These are phyloP conservation scores for Bothriochloa decipiens DNA, from an alignment of 176 grass and related monocot genomes.

Conservation along the genomic window DNA sequence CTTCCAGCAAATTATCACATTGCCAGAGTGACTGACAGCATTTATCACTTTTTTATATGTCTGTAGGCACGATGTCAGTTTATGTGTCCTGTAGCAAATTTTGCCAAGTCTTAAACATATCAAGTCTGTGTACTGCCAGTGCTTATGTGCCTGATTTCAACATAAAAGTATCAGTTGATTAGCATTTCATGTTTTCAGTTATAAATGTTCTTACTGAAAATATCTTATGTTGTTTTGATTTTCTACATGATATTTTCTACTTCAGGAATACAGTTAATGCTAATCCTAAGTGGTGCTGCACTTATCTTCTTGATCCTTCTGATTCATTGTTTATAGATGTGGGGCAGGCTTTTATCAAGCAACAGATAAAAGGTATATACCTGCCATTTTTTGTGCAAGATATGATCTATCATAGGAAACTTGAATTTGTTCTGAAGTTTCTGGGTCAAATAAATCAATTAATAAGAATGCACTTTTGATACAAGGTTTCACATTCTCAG, in stretches of 20 bases:
- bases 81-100: not conserved
- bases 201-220: constrained; percentile 6
- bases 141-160: constrained; percentile 6
- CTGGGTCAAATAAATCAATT: constrained; percentile 24
- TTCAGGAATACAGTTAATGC: constrained; percentile 95
- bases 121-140: constrained; percentile 5
- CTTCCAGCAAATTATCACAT: not conserved
- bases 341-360: constrained; percentile 83
- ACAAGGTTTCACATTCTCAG: not conserved
- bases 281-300: constrained; percentile 88
- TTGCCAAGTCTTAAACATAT: constrained; percentile 9
- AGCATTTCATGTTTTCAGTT: constrained; percentile 38
- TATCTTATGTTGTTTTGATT: constrained; percentile 1
- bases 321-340: constrained; percentile 94
- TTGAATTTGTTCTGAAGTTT: constrained; percentile 38
- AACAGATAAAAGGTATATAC: constrained; percentile 76
- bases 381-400: constrained; percentile 30
- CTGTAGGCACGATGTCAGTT: not conserved
- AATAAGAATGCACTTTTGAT: constrained; percentile 31
- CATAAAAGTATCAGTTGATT: constrained; percentile 27
- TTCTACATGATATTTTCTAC: constrained; percentile 32
- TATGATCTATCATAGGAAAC: not conserved
- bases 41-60: not conserved
- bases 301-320: constrained; percentile 94
- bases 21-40: not conserved